Percentiles rank a stretch among this genome's conserved stretches.
Conservation (phyloP, 2,329 filamentous ascomycete genomes). For the Coleophoma eucalyptorum region DNA sequence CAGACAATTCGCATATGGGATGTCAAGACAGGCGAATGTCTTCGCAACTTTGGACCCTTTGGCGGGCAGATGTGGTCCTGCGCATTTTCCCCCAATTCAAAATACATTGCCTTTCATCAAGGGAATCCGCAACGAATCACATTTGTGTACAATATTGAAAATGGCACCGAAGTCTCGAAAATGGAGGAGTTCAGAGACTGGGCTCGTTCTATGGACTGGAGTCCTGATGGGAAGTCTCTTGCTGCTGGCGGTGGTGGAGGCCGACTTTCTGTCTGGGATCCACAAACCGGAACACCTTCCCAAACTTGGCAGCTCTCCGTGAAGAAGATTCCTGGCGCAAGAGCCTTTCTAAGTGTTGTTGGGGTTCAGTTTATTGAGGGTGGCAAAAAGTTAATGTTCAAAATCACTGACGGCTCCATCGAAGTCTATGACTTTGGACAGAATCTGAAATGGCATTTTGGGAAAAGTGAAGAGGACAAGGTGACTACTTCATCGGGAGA, state of each 20-base stretch:
- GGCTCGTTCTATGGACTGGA: background rate
- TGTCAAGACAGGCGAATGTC: background rate
- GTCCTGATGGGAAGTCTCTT: background rate
- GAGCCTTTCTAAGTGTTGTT: background rate
- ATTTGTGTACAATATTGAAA: background rate
- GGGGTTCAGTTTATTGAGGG: background rate
- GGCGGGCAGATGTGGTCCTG: constrained; percentile 1
- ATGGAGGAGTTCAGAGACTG: background rate
- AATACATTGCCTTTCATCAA: background rate
- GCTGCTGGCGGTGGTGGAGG: background rate
- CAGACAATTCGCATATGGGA: background rate
- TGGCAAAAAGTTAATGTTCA: background rate
- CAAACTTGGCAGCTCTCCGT: background rate
- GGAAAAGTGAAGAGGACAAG: background rate
- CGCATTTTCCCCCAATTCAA: background rate
- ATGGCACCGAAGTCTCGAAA: background rate
- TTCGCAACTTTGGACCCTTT: background rate
- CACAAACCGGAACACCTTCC: background rate
- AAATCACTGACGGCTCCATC: background rate
- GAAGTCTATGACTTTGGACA: background rate
- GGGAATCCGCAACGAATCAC: background rate
- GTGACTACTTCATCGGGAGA: no score
- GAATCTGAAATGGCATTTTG: constrained; percentile 1
- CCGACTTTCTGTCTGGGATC: background rate
- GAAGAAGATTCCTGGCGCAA: background rate